Base-by-base conservation (phyloP, 768 basidiomycete genomes). In the Scleroderma citrinum region DNA sequence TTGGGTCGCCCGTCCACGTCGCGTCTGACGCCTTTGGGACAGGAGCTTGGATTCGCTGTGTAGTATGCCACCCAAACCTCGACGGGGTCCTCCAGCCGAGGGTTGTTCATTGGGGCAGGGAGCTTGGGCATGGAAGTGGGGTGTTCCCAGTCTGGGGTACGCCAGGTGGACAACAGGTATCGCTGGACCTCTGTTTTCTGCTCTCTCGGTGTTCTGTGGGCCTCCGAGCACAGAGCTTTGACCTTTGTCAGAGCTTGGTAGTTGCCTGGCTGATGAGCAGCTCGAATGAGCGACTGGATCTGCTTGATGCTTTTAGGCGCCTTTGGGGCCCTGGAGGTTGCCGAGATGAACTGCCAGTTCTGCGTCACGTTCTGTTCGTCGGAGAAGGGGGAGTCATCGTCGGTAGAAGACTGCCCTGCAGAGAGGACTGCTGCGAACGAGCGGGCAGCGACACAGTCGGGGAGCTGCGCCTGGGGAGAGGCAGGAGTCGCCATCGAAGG, bases 51-150 rank as follows among this genome's bases (percentile, higher is more conserved):
- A 49, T 76, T 73, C 26, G 65, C 62, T 7, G 70, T 58, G 48
- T 75, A 70, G 50, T 76, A 76, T 3, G 70, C 68, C 31, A 71
- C 69, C 75, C 75, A 76, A 23, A 61, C 64, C 42, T 75, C 72
- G 7, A 74, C 67, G 8, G 75, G 71, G 50, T 76, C 75, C 51
- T 76, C 71, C 42, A 71, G 59, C 11, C 72, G 72, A 44, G 75
- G 75, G 54, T 75, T 76, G 40, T 69, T 71, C 47, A 71, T 40
- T 12, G 59, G 54, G 19, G 6, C 46, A 29, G 58, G 56, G 49
- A 54, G 52, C 38, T 55, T 58, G 37, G 62, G 42, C 31, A 48
- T 6, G 7, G 59, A 54, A 11, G 57, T 20, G 17, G 57, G 60
- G 36, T 59, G 63, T 3, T 60, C 65, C 53, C 60, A 66, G 24